Evolutionary conservation across 495 filamentous ascomycete species (phyloP).

Genomic region (Neurospora sp.): DNA sequence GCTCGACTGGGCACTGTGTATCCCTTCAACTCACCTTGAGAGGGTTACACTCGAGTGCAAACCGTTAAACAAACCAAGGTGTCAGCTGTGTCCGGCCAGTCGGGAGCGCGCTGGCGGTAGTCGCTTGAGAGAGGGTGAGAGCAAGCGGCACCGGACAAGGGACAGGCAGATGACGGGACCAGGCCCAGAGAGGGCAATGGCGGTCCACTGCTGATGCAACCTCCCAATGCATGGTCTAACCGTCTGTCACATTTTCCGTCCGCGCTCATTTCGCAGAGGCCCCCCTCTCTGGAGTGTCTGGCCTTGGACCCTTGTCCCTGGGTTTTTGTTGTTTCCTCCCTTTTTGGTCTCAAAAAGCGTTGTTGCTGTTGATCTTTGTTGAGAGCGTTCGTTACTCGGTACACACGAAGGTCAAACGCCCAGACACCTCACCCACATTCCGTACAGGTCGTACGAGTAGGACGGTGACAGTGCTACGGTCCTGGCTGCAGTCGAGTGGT

Average conservation of each 20-base stretch:
- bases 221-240: slow-evolving; percentile 8
- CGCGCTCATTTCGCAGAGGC: slow-evolving; percentile 18
- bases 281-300: background rate
- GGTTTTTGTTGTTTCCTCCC: background rate
- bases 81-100: background rate
- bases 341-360: background rate
- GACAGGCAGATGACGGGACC: slow-evolving; percentile 2
- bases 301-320: background rate
- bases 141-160: background rate
- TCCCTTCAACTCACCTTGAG: background rate
- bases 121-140: background rate
- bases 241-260: slow-evolving; percentile 14
- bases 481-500: slow-evolving; percentile 22
- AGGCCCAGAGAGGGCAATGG: background rate
- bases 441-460: background rate
- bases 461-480: slow-evolving; percentile 3
- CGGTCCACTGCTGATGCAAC: slow-evolving; percentile 19
- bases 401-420: background rate
- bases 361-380: background rate
- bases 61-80: background rate
- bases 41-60: background rate
- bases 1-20: slow-evolving; percentile 1
- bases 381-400: background rate
- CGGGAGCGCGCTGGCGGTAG: slow-evolving; percentile 12
- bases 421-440: background rate